These are phyloP conservation scores for Dimocarpus longan DNA, from an alignment of 345 rosid species.

Conservation along the genomic window DNA sequence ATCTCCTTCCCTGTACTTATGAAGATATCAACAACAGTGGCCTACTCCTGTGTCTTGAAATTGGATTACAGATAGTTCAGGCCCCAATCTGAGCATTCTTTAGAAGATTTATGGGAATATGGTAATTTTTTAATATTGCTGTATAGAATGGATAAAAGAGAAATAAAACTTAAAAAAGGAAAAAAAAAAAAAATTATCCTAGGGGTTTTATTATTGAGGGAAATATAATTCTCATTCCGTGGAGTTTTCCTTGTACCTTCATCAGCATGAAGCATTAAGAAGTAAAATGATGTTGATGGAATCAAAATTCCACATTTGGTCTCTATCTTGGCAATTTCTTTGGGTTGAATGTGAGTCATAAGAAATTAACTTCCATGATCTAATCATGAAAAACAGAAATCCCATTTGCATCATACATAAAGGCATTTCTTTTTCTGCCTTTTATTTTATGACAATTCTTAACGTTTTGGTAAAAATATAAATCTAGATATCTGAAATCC, in stretches of 20 bases:
- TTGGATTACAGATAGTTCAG: constrained; percentile 16
- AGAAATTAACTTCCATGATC: background rate
- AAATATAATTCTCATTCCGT: background rate
- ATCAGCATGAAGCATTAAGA: constrained; percentile 13
- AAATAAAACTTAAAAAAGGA: background rate
- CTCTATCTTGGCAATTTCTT: background rate
- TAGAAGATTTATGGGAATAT: constrained; percentile 19
- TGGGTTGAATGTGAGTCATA: background rate
- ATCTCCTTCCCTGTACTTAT: constrained; percentile 10
- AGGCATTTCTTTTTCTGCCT: no score
- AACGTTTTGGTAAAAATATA: no score
- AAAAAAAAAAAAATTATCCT: background rate
- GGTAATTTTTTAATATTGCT: constrained; percentile 15
- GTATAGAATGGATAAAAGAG: constrained; percentile 14
- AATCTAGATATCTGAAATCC: no score
- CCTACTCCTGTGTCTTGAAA: constrained; percentile 7
- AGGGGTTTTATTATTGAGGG: background rate
- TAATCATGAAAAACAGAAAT: background rate
- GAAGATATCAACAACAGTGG: constrained; percentile 19
- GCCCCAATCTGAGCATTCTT: constrained; percentile 21
- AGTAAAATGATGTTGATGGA: background rate
- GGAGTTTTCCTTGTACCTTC: background rate
- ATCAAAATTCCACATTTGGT: background rate
- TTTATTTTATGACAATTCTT: no score
- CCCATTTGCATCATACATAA: background rate